Evolutionary conservation across 2,329 filamentous ascomycete species (phyloP).

Genomic region (Colletotrichum scovillei): DNA sequence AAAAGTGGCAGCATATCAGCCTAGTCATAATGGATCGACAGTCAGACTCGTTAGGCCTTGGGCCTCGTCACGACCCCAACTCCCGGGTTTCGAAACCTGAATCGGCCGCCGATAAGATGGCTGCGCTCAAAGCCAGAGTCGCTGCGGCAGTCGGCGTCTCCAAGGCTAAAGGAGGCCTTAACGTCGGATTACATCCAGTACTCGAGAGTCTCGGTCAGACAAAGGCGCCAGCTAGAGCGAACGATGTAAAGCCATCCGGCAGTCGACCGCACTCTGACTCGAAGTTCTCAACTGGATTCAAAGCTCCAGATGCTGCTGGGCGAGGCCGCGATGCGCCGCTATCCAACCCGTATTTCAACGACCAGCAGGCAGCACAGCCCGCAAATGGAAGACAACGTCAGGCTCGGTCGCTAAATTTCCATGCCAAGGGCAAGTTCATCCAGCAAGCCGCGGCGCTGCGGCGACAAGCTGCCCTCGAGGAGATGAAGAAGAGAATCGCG

Average conservation of each 20-base stretch:
- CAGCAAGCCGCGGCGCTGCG: constrained; percentile 91
- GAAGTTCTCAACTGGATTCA: constrained; percentile 24
- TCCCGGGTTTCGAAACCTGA: constrained; percentile 67
- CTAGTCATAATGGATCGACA: constrained; percentile 61
- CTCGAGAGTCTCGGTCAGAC: constrained; percentile 68
- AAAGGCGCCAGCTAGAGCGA: constrained; percentile 55
- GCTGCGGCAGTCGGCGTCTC: constrained; percentile 75
- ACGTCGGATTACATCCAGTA: constrained; percentile 82
- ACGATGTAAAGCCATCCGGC: constrained; percentile 39
- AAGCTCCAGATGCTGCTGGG: constrained; percentile 50
- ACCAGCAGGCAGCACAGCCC: constrained; percentile 71
- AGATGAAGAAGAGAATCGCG: constrained; percentile 94
- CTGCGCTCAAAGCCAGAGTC: constrained; percentile 83
- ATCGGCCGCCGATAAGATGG: constrained; percentile 73
- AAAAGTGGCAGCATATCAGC: background rate
- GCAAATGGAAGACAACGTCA: constrained; percentile 70
- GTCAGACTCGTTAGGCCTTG: constrained; percentile 62
- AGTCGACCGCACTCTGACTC: constrained; percentile 27
- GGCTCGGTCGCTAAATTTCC: constrained; percentile 85
- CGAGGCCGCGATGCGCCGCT: constrained; percentile 41
- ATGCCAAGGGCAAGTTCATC: constrained; percentile 97
- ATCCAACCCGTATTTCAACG: constrained; percentile 85
- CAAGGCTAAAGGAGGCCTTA: constrained; percentile 74
- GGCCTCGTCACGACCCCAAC: constrained; percentile 64
- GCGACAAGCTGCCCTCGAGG: constrained; percentile 88